phyloP scores from a whole-genome alignment of 371 early-diverging fungal species.

The Mucor lusitanicus region DNA sequence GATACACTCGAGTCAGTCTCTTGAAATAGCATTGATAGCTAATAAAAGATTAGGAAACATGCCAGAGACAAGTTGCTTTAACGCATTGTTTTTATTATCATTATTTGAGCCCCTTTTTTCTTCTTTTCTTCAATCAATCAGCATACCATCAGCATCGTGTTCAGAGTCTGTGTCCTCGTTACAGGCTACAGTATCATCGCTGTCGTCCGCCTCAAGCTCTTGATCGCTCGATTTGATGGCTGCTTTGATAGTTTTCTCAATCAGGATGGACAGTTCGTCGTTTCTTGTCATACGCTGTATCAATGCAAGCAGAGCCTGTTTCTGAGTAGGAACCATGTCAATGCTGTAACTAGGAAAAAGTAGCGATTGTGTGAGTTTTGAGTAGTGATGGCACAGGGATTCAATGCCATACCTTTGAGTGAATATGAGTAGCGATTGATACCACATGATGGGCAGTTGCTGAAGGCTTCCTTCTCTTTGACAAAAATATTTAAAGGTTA shows the following conservation, averaged over 20 bases:
- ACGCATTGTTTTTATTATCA: not conserved
- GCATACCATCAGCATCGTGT: not conserved
- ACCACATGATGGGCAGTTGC: constrained; percentile 94
- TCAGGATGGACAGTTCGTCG: not conserved
- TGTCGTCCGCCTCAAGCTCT: not conserved
- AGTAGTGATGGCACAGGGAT: not conserved
- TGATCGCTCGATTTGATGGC: constrained; percentile 2
- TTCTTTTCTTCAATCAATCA: not conserved
- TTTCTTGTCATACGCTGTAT: constrained; percentile 1
- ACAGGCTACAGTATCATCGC: not conserved
- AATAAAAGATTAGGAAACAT: constrained; percentile 1
- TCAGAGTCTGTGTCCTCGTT: not conserved
- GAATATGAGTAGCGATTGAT: constrained; percentile 90
- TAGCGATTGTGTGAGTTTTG: not conserved
- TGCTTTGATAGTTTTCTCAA: not conserved
- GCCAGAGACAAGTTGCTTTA: not conserved
- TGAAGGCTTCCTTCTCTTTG: constrained; percentile 75
- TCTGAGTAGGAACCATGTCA: constrained; percentile 11
- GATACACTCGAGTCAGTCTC: not conserved
- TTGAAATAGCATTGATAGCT: not conserved
- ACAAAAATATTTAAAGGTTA: constrained; percentile 85
- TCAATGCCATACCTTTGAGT: constrained; percentile 60
- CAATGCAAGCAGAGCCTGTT: not conserved
- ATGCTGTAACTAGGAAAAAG: constrained; percentile 1
- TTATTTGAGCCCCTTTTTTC: not conserved